Evolutionary conservation across 1,284 basidiomycete species (phyloP).

Genomic region (Cutaneotrichosporon sp.): DNA sequence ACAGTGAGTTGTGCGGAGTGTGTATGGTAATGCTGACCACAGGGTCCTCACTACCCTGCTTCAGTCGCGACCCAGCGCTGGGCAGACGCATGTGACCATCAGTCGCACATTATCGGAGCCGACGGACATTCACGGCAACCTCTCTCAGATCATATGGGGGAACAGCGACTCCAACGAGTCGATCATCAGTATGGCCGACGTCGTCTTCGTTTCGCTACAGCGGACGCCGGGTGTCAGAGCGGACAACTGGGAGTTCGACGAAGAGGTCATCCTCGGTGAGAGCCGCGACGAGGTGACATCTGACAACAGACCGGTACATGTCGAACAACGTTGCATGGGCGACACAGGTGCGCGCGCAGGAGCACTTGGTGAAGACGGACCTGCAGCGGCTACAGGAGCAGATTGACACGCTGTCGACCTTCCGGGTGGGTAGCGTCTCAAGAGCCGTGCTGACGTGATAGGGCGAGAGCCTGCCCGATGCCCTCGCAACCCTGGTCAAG

Average conservation of each 20-base stretch:
- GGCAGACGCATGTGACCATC: slow-evolving; percentile 16
- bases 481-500: slow-evolving; percentile 7
- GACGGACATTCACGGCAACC: slow-evolving; percentile 26
- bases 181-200: slow-evolving; percentile 35
- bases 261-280: slow-evolving; percentile 39
- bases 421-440: slow-evolving; percentile 28
- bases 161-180: slow-evolving; percentile 25
- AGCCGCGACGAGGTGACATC: not conserved
- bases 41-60: slow-evolving; percentile 13
- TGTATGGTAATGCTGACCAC: not conserved
- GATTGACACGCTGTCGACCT: slow-evolving; percentile 33
- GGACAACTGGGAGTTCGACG: slow-evolving; percentile 41
- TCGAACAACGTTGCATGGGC: slow-evolving; percentile 34
- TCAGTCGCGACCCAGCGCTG: not conserved
- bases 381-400: slow-evolving; percentile 36
- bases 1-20: slow-evolving; percentile 7
- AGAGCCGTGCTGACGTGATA: not conserved
- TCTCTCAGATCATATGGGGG: slow-evolving; percentile 37
- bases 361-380: slow-evolving; percentile 35
- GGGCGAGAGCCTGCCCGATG: slow-evolving; percentile 18
- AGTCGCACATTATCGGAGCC: slow-evolving; percentile 13
- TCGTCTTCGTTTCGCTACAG: slow-evolving; percentile 34
- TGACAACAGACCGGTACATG: slow-evolving; percentile 43
- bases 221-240: slow-evolving; percentile 28
- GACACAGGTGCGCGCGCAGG: slow-evolving; percentile 39